These are phyloP conservation scores for Botrytis fragariae DNA, from an alignment of 2,329 filamentous ascomycete genomes.

Conservation along the genomic window DNA sequence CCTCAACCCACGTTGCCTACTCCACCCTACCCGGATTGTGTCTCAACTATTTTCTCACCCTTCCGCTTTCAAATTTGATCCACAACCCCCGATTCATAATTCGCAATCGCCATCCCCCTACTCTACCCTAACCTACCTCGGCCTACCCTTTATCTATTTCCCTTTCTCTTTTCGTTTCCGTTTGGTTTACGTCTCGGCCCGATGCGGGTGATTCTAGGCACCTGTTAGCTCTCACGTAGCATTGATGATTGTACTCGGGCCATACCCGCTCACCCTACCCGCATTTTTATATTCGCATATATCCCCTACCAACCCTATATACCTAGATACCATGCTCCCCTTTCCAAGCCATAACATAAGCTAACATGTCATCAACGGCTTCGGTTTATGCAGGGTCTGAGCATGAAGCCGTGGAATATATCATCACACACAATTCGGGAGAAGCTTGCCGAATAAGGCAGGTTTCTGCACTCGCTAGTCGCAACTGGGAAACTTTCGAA, in stretches of 20 bases:
- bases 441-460: background rate
- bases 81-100: background rate
- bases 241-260: slow-evolving; percentile 13
- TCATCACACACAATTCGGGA: background rate
- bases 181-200: background rate
- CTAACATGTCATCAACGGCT: background rate
- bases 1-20: background rate
- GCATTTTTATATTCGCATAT: background rate
- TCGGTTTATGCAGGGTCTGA: background rate
- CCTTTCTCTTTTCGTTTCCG: background rate
- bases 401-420: background rate
- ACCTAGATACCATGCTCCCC: background rate
- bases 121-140: background rate
- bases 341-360: background rate
- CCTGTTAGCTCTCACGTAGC: background rate
- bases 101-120: background rate
- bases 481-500: background rate
- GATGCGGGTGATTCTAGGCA: background rate
- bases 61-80: background rate
- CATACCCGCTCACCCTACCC: slow-evolving; percentile 1
- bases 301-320: background rate
- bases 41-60: background rate
- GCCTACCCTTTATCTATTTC: background rate
- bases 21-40: background rate
- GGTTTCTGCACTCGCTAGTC: background rate